Conservation (phyloP, 2,329 filamentous ascomycete genomes). For the Aspergillus vadensis region DNA sequence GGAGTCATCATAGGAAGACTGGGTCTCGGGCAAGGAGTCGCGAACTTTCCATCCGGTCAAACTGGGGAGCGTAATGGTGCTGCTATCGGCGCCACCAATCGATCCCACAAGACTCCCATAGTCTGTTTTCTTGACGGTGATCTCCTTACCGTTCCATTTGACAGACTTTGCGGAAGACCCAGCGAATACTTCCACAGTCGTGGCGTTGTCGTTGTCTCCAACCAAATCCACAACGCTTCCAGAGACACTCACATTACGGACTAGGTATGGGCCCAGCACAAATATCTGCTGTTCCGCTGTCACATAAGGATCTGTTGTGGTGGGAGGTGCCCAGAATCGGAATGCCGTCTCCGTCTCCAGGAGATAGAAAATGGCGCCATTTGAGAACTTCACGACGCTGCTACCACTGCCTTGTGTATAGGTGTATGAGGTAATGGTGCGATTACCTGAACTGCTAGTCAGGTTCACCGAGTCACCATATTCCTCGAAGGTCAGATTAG, state of each 20-base stretch:
- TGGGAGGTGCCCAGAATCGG: slow-evolving; percentile 58
- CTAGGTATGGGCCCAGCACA: slow-evolving; percentile 49
- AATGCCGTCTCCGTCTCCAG: slow-evolving; percentile 57
- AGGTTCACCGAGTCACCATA: slow-evolving; percentile 45
- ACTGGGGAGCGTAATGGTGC: slow-evolving; percentile 47
- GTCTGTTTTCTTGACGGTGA: slow-evolving; percentile 41
- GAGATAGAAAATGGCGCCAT: slow-evolving; percentile 54
- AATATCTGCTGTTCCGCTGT: slow-evolving; percentile 51
- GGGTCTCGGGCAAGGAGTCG: slow-evolving; percentile 54
- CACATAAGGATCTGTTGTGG: slow-evolving; percentile 49
- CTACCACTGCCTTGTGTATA: slow-evolving; percentile 53
- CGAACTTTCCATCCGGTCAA: slow-evolving; percentile 53
- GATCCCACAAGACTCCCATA: slow-evolving; percentile 51
- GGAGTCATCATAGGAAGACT: slow-evolving; percentile 53
- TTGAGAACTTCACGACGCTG: slow-evolving; percentile 53
- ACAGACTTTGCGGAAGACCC: slow-evolving; percentile 40
- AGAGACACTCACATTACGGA: slow-evolving; percentile 43
- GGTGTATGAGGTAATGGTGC: slow-evolving; percentile 39
- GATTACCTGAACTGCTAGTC: slow-evolving; percentile 24
- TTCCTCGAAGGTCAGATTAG: slow-evolving; percentile 41
- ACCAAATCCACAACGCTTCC: slow-evolving; percentile 38
- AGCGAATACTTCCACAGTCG: slow-evolving; percentile 32
- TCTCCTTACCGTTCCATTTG: slow-evolving; percentile 49
- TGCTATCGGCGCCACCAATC: slow-evolving; percentile 43
- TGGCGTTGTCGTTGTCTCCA: slow-evolving; percentile 47